Conservation (phyloP, 73 alveolate species). For the Stentor roeselii region DNA sequence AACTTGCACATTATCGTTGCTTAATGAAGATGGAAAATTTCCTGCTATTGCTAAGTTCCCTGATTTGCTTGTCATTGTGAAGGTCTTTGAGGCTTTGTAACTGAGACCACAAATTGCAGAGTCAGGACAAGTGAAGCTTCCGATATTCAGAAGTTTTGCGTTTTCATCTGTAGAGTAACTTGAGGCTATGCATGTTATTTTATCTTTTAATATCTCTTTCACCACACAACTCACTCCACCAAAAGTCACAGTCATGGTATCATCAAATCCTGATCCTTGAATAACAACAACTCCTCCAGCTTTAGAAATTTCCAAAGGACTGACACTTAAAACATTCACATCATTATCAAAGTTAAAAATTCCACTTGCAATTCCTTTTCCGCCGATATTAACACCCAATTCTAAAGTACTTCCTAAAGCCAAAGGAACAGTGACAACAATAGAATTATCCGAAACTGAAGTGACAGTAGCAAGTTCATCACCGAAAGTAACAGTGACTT, state of each 20-base stretch:
- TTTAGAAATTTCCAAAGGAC: background rate
- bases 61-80: background rate
- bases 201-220: background rate
- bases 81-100: background rate
- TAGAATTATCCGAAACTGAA: background rate
- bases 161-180: background rate
- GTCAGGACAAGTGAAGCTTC: background rate
- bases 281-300: constrained; percentile 1
- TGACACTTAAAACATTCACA: background rate
- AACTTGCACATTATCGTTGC: background rate
- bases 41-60: constrained; percentile 17
- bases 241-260: background rate
- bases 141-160: background rate
- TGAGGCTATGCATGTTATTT: background rate
- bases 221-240: background rate
- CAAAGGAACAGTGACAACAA: background rate
- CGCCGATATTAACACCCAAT: background rate
- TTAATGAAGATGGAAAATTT: background rate
- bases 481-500: background rate
- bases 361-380: background rate
- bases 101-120: background rate
- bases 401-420: background rate
- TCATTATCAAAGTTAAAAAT: background rate
- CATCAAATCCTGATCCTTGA: background rate
- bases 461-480: background rate